Conservation (phyloP, 1,139 yeast species). For the Kodamaea plutei region DNA sequence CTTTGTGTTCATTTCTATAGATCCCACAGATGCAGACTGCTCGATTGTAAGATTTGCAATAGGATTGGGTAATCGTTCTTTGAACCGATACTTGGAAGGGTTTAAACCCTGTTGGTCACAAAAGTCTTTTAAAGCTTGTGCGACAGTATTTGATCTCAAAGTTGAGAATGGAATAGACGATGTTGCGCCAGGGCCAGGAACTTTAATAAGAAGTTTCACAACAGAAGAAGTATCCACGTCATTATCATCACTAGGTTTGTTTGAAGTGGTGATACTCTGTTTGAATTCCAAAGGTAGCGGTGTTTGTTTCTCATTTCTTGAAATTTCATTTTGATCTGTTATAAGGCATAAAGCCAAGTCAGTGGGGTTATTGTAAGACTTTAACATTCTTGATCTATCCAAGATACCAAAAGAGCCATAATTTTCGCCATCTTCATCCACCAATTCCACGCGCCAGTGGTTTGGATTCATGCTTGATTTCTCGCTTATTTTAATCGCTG, state of each 20-base stretch:
- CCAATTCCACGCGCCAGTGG: constrained; percentile 62
- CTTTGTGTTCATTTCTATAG: constrained; percentile 5
- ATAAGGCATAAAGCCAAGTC: constrained; percentile 60
- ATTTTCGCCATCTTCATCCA: constrained; percentile 79
- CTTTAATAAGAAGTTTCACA: constrained; percentile 1
- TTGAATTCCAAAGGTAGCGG: constrained; percentile 52
- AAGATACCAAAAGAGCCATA: constrained; percentile 71
- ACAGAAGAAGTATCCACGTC: constrained; percentile 5
- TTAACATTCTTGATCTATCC: constrained; percentile 50
- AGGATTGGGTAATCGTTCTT: constrained; percentile 7
- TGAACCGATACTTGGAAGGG: constrained; percentile 22
- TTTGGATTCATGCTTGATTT: constrained; percentile 45
- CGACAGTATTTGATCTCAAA: constrained; percentile 20
- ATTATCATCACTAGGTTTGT: constrained; percentile 6
- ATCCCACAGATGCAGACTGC: constrained; percentile 5
- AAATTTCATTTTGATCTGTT: constrained; percentile 29
- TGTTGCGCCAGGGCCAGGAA: constrained; percentile 5
- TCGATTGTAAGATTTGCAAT: constrained; percentile 4
- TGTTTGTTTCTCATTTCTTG: constrained; percentile 31
- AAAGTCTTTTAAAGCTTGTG: constrained; percentile 30
- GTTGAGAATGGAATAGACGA: constrained; percentile 7
- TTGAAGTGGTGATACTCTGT: constrained; percentile 19
- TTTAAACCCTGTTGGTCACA: constrained; percentile 29
- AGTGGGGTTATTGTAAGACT: constrained; percentile 59
- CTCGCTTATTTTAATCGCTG: constrained; percentile 18